These are phyloP conservation scores for Beauveria scarabaeidicola DNA, from an alignment of 2,329 filamentous ascomycete genomes.

Conservation along the genomic window DNA sequence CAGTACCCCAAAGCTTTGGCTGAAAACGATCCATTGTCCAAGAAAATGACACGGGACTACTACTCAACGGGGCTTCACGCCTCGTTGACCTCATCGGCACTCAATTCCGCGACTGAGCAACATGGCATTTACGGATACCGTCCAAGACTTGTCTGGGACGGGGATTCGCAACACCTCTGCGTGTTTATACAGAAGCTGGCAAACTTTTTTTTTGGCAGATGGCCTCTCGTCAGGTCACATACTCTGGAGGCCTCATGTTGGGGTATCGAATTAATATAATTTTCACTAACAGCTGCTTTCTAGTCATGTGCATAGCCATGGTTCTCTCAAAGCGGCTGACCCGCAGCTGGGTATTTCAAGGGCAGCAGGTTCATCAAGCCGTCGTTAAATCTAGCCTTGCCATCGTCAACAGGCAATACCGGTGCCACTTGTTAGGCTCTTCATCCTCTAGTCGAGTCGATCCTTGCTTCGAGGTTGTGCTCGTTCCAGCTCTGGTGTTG, in stretches of 20 bases:
- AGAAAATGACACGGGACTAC: slow-evolving; percentile 4
- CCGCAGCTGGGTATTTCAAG: not conserved
- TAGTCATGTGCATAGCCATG: not conserved
- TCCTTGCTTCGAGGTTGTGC: slow-evolving; percentile 19
- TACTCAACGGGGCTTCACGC: not conserved
- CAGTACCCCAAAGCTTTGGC: not conserved
- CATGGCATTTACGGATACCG: not conserved
- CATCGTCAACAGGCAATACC: not conserved
- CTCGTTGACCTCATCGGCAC: not conserved
- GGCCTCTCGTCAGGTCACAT: not conserved
- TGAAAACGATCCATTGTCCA: not conserved
- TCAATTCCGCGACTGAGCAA: not conserved
- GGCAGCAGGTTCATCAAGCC: not conserved
- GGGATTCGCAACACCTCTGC: too few species aligned
- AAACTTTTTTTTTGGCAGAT: too few species aligned
- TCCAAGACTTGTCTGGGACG: not conserved
- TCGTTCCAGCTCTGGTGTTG: slow-evolving; percentile 17
- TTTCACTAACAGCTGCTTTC: not conserved
- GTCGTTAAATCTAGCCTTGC: not conserved
- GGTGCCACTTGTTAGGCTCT: not conserved
- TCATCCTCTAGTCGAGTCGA: slow-evolving; percentile 16
- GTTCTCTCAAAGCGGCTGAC: not conserved
- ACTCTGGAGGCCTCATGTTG: not conserved
- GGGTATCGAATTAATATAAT: not conserved
- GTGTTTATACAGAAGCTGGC: too few species aligned